Conservation (phyloP, 192 early-diverging fungal genomes). For the Diversispora eburnea region DNA sequence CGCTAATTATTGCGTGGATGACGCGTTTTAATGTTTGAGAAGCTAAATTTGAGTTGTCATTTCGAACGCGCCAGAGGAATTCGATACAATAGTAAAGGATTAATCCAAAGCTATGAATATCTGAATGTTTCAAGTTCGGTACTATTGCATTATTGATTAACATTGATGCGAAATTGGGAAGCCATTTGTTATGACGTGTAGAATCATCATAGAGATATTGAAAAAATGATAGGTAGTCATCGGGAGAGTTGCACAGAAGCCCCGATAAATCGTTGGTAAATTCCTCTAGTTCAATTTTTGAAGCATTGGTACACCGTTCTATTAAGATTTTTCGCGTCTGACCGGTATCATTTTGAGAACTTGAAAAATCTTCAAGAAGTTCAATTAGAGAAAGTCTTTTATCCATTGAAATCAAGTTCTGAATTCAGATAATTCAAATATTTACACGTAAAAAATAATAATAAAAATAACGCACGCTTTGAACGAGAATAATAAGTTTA, state of each 20-base stretch:
- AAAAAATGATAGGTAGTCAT: neutral
- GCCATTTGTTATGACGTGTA: neutral
- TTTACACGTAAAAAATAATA: no score
- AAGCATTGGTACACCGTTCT: neutral
- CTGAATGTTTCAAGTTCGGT: neutral
- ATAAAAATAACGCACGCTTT: no score
- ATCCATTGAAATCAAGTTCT: no score
- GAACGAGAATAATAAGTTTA: no score
- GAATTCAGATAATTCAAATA: no score
- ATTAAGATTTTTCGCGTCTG: neutral
- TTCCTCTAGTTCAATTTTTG: neutral
- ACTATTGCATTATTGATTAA: neutral
- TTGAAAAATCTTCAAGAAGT: neutral
- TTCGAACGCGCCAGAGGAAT: neutral
- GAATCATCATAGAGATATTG: neutral
- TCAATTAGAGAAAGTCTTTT: neutral
- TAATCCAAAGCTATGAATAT: neutral
- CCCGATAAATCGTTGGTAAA: neutral
- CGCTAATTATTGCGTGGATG: neutral
- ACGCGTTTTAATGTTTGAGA: neutral
- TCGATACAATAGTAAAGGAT: slow-evolving; percentile 1
- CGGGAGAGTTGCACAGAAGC: neutral
- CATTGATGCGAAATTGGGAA: neutral
- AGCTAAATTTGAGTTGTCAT: neutral
- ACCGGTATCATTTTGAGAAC: neutral